Base-by-base conservation (phyloP, 768 basidiomycete species). In the Tulasnella sp. region DNA sequence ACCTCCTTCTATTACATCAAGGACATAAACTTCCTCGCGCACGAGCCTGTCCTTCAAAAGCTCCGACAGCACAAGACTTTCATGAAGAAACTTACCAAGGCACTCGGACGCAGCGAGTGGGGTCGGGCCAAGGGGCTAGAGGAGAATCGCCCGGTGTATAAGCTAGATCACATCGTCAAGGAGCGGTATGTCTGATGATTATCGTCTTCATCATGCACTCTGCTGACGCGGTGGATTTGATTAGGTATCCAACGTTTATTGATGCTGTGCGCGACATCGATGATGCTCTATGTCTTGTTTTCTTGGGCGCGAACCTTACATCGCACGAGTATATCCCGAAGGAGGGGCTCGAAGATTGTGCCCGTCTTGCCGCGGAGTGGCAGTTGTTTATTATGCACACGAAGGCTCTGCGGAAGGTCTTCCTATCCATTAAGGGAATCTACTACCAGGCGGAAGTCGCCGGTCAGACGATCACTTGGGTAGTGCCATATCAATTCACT, bases 1-100 rank as follows among this genome's bases (percentile, higher is more conserved):
- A 92, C 96, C 0, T 91, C 93, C 2, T 99, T 98, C 75, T 99
- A 99, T 75, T 97, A 98, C 70, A 77, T 89, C 26, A 99, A 99
- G 74, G 96, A 99, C 69, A 95, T 99, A 64, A 88, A 89, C 59
- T 98, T 95, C 73, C 82, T 99, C 32, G 85, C 91, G 3, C 96
- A 99, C 71, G 96, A 99, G 70, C 96, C 96, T 1, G 84, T 98
- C 10, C 77, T 99, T 24, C 84, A 82, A 70, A 96, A 91, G 71
- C 77, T 99, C 52, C 77, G 96, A 68, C 93, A 98, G 70, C 96
- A 99, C 76, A 99, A 99, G 71, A 85, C 93, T 1, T 98, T 98
- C 66, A 94, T 96, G 1, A 97, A 97, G 75, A 96, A 96, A 73
- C 80, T 99, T 47, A 85, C 90, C 48, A 80, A 89, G 59, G 95